phyloP scores from a whole-genome alignment of 2,329 filamentous ascomycete genomes.

The Neophaeococcomyces mojaviensis region DNA sequence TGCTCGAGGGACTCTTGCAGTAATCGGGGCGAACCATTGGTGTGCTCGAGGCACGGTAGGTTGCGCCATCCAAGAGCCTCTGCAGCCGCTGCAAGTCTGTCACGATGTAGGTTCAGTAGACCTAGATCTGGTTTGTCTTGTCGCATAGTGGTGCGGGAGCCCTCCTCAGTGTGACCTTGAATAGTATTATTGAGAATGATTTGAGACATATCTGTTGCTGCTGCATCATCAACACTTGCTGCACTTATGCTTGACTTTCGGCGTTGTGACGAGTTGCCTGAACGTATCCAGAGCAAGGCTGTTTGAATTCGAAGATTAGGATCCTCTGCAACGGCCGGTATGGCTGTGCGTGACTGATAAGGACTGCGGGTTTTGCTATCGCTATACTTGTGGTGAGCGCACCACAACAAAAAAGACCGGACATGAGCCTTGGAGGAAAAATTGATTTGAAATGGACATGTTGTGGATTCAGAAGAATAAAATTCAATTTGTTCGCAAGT shows the following conservation, averaged over 20 bases:
- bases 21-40: not conserved
- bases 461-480: not conserved
- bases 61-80: slow-evolving; percentile 41
- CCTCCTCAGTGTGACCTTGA: not conserved
- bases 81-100: slow-evolving; percentile 61
- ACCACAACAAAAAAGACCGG: not conserved
- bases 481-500: not conserved
- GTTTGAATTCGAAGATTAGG: slow-evolving; percentile 6
- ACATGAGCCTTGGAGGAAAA: not conserved
- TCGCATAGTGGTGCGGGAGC: not conserved
- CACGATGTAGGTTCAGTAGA: slow-evolving; percentile 66
- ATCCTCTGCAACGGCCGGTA: slow-evolving; percentile 41
- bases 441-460: not conserved
- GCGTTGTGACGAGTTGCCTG: not conserved
- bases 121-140: slow-evolving; percentile 5
- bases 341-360: slow-evolving; percentile 1
- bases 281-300: slow-evolving; percentile 2
- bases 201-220: not conserved
- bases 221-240: not conserved
- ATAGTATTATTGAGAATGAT: not conserved
- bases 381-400: slow-evolving; percentile 7
- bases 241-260: not conserved
- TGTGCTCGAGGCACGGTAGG: slow-evolving; percentile 4
- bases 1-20: not conserved
- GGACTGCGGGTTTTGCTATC: not conserved